Percentiles rank a stretch among this genome's conserved stretches.
Evolutionary conservation across 306 rosid genomes (phyloP).

Genomic region (Pterocarpus santalinus): DNA sequence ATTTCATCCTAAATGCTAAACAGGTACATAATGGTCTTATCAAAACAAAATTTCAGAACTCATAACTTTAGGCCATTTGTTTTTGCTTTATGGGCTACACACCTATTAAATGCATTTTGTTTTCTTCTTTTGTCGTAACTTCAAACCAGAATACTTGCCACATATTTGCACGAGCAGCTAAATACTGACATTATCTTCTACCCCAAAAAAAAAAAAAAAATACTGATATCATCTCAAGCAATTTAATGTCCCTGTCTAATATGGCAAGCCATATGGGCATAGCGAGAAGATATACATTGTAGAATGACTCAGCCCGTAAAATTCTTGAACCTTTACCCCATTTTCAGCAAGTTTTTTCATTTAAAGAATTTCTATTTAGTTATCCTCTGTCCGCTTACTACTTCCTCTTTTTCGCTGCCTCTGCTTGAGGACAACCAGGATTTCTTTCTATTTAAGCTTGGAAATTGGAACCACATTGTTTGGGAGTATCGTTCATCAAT

Average conservation of each 20-base stretch:
- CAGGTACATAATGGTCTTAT: too few species aligned
- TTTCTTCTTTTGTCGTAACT: not conserved
- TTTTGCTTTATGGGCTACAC: not conserved
- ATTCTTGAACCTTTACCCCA: not conserved
- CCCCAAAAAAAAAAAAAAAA: not conserved
- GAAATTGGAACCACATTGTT: conserved; percentile 40
- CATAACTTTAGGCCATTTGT: not conserved
- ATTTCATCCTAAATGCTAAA: too few species aligned
- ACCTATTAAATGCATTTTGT: conserved; percentile 1
- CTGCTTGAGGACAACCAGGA: conserved; percentile 33
- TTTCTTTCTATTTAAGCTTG: conserved; percentile 45
- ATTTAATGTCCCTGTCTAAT: conserved; percentile 9
- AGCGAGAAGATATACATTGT: not conserved
- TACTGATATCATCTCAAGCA: conserved; percentile 17
- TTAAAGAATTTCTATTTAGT: not conserved
- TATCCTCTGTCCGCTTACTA: conserved; percentile 14
- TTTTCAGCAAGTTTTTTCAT: not conserved
- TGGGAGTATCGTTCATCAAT: conserved; percentile 39
- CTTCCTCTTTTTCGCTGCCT: conserved; percentile 30
- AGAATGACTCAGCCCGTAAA: conserved; percentile 17
- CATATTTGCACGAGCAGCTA: conserved; percentile 7
- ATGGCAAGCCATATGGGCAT: conserved; percentile 8
- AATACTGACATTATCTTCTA: not conserved
- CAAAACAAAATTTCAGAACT: not conserved
- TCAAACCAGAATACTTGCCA: conserved; percentile 4